Evolutionary conservation across 139 green algal species (phyloP), one percentile per base, ranked within the genome.

Genomic region (Ostreobium quekettii): DNA sequence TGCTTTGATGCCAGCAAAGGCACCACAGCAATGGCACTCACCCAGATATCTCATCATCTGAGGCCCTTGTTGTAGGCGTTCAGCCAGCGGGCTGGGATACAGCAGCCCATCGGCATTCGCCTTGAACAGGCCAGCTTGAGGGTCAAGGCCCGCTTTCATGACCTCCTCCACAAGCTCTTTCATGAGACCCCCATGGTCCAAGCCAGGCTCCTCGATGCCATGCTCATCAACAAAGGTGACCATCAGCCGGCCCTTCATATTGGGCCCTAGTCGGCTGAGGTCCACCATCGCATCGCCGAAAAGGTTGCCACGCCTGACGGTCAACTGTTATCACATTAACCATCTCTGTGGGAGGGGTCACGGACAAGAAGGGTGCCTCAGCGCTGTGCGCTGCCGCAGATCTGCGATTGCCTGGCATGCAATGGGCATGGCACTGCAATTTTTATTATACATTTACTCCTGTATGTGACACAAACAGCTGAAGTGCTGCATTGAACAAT

Each of bases 141-240:
- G 74, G 65, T 77, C 39, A 32, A 85, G 53, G 7, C 75, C 67
- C 4, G 62, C 66, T 47, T 62, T 60, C 46, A 82, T 69, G 22
- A 82, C 77, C 68, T 83, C 64, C 70, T 92, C 86, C 33, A 96
- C 67, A 32, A 96, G 73, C 78, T 95, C 90, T 66, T 93, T 93
- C 48, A 85, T 82, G 4, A 96, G 78, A 1, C 89, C 90, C 2
- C 90, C 90, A 39, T 87, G 75, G 75, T 96, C 90, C 5, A 95
- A 72, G 7, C 90, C 90, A 30, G 89, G 82, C 71, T 95, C 89
- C 48, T 48, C 33, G 2, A 76, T 49, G 37, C 65, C 70, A 28
- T 74, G 48, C n/a, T 80, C 65, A 71, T 87, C 87, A n/a, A 93
- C 67, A 58, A 92, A 92, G 6, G 78, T 82, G 36, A 95, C 82